These are phyloP conservation scores for Botrytis porri DNA, from an alignment of 2,329 filamentous ascomycete species.

Conservation along the genomic window DNA sequence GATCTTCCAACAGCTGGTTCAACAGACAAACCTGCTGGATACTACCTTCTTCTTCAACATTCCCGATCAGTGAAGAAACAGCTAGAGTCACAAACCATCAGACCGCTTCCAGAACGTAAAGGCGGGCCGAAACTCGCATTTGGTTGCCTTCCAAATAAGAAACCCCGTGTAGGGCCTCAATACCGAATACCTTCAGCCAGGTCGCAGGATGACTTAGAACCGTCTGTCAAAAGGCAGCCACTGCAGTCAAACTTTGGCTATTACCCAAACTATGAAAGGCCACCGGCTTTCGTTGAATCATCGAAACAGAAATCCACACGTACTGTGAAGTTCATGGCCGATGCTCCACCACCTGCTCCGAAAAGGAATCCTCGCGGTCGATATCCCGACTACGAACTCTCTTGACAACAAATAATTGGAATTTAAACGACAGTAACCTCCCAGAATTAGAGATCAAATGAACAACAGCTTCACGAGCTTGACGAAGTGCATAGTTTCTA, in stretches of 20 bases:
- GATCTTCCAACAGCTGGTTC: not conserved
- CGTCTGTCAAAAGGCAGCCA: no score
- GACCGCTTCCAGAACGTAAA: not conserved
- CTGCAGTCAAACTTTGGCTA: not conserved
- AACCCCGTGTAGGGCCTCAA: not conserved
- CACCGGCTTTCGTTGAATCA: not conserved
- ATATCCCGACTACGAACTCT: not conserved
- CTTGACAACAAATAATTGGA: not conserved
- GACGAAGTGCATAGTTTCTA: not conserved
- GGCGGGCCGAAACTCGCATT: not conserved
- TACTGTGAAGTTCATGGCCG: not conserved
- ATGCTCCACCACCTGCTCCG: not conserved
- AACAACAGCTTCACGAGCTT: not conserved
- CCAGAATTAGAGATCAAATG: not conserved
- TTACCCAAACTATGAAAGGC: slow-evolving; percentile 5
- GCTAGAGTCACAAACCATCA: not conserved
- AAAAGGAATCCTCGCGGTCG: slow-evolving; percentile 6
- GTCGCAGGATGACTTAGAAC: not conserved
- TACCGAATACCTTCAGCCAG: not conserved
- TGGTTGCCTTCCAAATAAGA: slow-evolving; percentile 8
- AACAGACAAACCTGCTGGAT: not conserved
- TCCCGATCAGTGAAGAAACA: not conserved
- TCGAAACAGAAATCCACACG: not conserved
- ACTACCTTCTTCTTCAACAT: slow-evolving; percentile 2
- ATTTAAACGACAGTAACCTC: not conserved